A percentile compares a stretch with the other conserved stretches of the same genome.
Evolutionary conservation across 108 stramenopile genomes (phyloP).

Genomic region (Skeletonema costatum): DNA sequence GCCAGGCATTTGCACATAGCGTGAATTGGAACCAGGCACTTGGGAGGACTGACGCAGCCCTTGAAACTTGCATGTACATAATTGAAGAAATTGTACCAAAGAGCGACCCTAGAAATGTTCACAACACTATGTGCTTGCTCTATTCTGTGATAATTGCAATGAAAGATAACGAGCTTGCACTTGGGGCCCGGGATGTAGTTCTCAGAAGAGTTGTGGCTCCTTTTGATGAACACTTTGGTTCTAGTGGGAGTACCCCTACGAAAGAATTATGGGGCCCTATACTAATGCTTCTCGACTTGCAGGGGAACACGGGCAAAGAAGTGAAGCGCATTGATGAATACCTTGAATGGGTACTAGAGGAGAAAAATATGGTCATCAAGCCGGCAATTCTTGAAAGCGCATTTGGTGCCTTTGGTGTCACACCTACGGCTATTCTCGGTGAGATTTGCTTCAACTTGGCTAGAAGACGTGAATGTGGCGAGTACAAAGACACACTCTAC

Average conservation of each 20-base stretch:
- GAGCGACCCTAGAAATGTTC: constrained; percentile 56
- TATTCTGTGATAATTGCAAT: constrained; percentile 54
- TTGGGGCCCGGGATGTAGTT: constrained; percentile 42
- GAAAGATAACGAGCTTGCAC: constrained; percentile 53
- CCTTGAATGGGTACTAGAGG: constrained; percentile 57
- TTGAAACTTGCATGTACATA: constrained; percentile 51
- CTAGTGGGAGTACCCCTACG: constrained; percentile 50
- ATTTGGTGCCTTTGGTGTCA: too few species aligned
- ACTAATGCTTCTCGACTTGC: constrained; percentile 51
- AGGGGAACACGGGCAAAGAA: constrained; percentile 21
- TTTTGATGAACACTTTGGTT: constrained; percentile 50
- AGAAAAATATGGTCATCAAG: background rate
- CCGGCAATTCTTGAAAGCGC: too few species aligned
- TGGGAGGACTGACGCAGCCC: constrained; percentile 47
- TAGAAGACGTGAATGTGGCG: too few species aligned
- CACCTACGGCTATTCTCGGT: too few species aligned
- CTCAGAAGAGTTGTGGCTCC: constrained; percentile 40
- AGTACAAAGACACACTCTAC: too few species aligned
- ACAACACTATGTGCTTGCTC: constrained; percentile 58
- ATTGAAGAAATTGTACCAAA: constrained; percentile 57
- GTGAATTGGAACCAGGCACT: constrained; percentile 50
- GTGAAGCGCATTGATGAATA: constrained; percentile 49
- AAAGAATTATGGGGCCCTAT: constrained; percentile 57
- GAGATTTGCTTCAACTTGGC: too few species aligned
- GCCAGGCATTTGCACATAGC: constrained; percentile 53